Evolutionary conservation across 176 grass and related monocot genomes (phyloP).

Genomic region (Carex myosuroides): DNA sequence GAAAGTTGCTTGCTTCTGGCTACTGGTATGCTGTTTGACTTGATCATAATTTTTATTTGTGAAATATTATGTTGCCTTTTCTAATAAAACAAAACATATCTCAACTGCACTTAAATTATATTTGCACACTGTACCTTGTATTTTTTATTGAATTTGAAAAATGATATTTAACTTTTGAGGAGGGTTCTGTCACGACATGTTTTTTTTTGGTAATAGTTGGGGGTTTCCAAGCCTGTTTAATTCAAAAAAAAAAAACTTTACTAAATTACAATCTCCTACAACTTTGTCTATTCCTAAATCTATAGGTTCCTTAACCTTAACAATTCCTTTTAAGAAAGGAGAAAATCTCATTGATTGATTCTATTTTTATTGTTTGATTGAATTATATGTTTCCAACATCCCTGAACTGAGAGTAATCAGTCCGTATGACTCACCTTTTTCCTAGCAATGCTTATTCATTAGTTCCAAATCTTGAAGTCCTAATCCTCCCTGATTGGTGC

Average conservation of each 20-base stretch:
- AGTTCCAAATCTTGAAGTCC: no score
- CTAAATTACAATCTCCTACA: neutral
- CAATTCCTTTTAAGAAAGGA: no score
- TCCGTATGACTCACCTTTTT: no score
- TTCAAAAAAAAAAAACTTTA: no score
- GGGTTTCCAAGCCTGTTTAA: no score
- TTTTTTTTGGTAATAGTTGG: neutral
- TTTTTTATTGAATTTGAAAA: neutral
- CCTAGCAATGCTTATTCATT: no score
- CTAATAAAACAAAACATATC: neutral
- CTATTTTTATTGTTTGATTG: no score
- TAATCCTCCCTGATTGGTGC: no score
- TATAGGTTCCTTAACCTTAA: no score
- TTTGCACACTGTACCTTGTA: neutral
- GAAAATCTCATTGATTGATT: no score
- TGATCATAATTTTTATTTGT: neutral
- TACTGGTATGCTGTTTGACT: slow-evolving; percentile 58
- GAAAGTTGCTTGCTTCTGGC: slow-evolving; percentile 81
- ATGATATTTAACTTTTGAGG: neutral
- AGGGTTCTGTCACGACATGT: neutral
- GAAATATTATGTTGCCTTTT: neutral
- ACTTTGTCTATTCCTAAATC: neutral
- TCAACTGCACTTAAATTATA: neutral
- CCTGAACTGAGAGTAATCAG: no score
- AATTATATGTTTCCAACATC: no score